Base-by-base conservation (phyloP, 228 moss, liverwort and hornwort species). In the Sphagnum magellanicum region DNA sequence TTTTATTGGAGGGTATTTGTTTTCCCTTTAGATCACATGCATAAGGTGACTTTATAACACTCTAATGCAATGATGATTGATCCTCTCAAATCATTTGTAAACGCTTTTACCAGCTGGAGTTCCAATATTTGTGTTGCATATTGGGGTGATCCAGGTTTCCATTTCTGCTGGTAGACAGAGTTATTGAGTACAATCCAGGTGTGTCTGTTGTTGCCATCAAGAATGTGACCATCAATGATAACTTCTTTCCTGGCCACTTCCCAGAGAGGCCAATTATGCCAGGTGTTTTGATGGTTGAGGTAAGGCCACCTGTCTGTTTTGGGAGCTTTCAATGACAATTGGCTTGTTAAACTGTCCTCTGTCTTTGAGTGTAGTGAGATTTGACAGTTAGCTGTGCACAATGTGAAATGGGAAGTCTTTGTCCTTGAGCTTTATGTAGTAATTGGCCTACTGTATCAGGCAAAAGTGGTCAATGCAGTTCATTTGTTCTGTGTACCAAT, bases 141-240 rank as follows among this genome's bases (percentile, higher is more conserved):
- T 32, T 32, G 32, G 32, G 32, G 32, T 52, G 6, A 69, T 67
- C 49, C 82, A 88, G 88, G 72, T 97, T 94, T 57, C 98, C 98
- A 48, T 93, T 98, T 60, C 77, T 98, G 76, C 65, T 98, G 66
- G 93, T 98, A 51, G 98, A 98, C 77, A 79, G 98, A 81, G 93
- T 98, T 79, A 98, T 98, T 65, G 94, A 94, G 80, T 93, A 90
- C 77, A 92, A 86, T 48, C 94, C 90, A 46, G 93, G 98, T 5
- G 89, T 85, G 74, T 93, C 92, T 8, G 98, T 92, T 59, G 98
- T 98, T 60, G 98, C 88, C 8, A 98, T 98, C 72, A 98, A 98
- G 81, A 98, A 98, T 81, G 98, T 98, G 57, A 98, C 98, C 0
- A 98, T 98, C 77, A 98, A 98, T 72, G 98, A 98, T 72, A 98